These are phyloP conservation scores for Bocquillonia castaneifolia DNA, from an alignment of 441 rosid species.

Conservation along the genomic window DNA sequence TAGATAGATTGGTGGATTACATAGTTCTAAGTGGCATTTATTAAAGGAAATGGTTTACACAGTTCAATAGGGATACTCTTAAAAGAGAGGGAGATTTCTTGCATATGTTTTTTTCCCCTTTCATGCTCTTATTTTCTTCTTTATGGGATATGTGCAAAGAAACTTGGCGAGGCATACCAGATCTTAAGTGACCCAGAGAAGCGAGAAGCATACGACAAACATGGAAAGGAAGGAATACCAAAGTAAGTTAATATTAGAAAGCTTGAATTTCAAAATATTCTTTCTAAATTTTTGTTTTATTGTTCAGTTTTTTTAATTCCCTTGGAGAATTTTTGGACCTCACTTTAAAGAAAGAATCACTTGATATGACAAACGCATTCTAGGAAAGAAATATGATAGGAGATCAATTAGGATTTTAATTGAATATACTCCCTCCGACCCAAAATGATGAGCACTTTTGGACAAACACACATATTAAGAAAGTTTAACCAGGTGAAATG, in stretches of 20 bases:
- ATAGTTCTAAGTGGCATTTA: too few species aligned
- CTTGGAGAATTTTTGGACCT: background rate
- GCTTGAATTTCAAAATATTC: background rate
- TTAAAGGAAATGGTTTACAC: too few species aligned
- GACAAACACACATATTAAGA: too few species aligned
- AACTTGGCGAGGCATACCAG: conserved; percentile 93
- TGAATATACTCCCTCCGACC: too few species aligned
- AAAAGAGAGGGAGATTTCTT: too few species aligned
- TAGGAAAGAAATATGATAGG: too few species aligned
- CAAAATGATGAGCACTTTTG: too few species aligned
- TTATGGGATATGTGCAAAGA: conserved; percentile 36
- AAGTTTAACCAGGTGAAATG: too few species aligned
- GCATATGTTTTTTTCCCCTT: background rate
- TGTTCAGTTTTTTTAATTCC: background rate
- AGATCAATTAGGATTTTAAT: too few species aligned
- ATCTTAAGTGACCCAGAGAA: conserved; percentile 84
- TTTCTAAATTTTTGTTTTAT: conserved; percentile 8
- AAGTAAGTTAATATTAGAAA: conserved; percentile 46
- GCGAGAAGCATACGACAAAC: conserved; percentile 76
- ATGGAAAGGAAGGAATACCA: conserved; percentile 74
- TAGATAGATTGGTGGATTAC: too few species aligned
- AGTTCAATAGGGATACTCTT: too few species aligned
- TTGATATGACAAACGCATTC: too few species aligned
- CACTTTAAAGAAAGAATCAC: background rate
- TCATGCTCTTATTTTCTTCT: conserved; percentile 12